phyloP scores from a whole-genome alignment of 768 basidiomycete species.

The Imleria badia region DNA sequence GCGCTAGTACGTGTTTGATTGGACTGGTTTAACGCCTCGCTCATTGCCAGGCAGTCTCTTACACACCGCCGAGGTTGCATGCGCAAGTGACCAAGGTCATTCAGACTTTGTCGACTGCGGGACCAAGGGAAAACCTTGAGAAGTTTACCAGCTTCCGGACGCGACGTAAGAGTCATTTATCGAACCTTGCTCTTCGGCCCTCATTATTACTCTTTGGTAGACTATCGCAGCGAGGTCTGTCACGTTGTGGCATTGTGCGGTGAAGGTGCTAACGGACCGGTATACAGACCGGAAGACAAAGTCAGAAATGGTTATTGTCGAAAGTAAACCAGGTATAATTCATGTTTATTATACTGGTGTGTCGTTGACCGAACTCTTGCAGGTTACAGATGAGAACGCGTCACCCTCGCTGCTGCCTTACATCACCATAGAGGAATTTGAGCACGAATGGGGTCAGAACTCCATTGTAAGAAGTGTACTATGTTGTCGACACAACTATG shows the following conservation, averaged over 20 bases:
- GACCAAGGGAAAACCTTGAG: constrained; percentile 60
- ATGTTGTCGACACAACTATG: neutral
- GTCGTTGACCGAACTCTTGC: constrained; percentile 2
- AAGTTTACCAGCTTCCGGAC: constrained; percentile 73
- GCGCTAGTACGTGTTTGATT: constrained; percentile 36
- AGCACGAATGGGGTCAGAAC: constrained; percentile 85
- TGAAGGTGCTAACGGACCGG: constrained; percentile 13
- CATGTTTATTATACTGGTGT: neutral
- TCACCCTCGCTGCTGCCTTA: constrained; percentile 50
- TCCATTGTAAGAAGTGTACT: constrained; percentile 51
- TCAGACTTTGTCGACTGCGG: constrained; percentile 63
- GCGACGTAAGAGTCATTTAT: constrained; percentile 51
- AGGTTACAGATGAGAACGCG: constrained; percentile 68
- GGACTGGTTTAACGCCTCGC: neutral
- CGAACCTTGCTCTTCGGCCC: neutral
- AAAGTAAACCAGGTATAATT: constrained; percentile 59
- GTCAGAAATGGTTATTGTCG: constrained; percentile 73
- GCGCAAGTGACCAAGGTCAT: constrained; percentile 59
- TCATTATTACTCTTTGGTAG: constrained; percentile 37
- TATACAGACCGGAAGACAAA: constrained; percentile 66
- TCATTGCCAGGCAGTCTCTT: constrained; percentile 41
- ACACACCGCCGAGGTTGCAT: constrained; percentile 60
- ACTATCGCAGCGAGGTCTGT: constrained; percentile 73
- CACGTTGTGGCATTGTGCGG: neutral
- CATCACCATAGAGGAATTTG: constrained; percentile 71